Conservation (phyloP, 192 early-diverging fungal species). For the Obelidium mucronatum region DNA sequence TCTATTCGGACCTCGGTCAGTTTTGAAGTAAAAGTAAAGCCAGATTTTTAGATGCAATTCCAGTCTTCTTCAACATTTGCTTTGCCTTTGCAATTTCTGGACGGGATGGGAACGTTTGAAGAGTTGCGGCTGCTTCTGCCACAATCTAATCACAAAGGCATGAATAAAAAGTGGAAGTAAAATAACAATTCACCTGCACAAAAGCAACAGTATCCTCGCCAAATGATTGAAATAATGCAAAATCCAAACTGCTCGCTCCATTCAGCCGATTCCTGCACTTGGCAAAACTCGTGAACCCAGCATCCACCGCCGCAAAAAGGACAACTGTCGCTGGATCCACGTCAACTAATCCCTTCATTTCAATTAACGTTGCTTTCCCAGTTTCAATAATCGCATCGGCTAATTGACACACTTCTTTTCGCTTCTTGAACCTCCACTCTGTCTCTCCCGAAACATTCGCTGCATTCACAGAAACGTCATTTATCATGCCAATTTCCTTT, state of each 20-base stretch:
- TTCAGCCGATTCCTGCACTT: background rate
- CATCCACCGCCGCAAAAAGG: background rate
- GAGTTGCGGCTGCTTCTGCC: background rate
- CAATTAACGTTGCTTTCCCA: background rate
- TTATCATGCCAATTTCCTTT: background rate
- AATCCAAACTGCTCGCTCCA: conserved; percentile 25
- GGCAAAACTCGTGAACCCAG: background rate
- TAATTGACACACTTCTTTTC: conserved; percentile 3
- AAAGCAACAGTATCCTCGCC: conserved; percentile 14
- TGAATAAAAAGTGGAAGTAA: conserved; percentile 1
- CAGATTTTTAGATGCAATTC: background rate
- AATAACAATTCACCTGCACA: conserved; percentile 4
- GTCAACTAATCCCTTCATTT: background rate
- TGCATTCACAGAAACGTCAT: background rate
- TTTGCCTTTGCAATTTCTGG: background rate
- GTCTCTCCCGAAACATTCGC: background rate
- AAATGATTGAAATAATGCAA: conserved; percentile 28
- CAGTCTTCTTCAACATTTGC: background rate
- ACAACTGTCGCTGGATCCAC: background rate
- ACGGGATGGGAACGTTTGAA: background rate
- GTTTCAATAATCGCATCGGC: background rate
- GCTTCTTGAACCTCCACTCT: conserved; percentile 10
- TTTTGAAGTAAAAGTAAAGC: conserved; percentile 10
- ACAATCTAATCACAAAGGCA: background rate
- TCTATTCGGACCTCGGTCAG: background rate